Conservation (phyloP, 164 flowering plant genomes). For the Nelumbo lutea region DNA sequence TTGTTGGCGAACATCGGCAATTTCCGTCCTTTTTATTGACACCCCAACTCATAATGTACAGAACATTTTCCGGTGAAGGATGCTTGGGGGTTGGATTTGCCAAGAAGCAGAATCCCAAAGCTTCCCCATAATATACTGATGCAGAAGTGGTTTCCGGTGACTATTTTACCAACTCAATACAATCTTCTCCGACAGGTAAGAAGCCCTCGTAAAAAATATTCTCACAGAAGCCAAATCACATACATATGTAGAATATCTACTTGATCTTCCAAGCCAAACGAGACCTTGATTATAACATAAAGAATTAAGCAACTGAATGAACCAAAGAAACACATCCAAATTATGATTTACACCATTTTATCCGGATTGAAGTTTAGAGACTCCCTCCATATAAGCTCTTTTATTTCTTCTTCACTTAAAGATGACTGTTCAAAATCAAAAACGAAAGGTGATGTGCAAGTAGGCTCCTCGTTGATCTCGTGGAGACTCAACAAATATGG, state of each 20-base stretch:
- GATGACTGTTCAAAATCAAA: conserved; percentile 75
- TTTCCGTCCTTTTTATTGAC: neutral
- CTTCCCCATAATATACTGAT: neutral
- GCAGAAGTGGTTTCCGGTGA: neutral
- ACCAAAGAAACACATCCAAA: neutral
- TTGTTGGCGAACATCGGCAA: neutral
- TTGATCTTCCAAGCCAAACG: conserved; percentile 6
- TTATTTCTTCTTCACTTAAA: conserved; percentile 74
- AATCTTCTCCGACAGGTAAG: conserved; percentile 5
- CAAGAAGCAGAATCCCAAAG: conserved; percentile 7
- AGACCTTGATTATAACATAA: conserved; percentile 3
- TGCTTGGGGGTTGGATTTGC: conserved; percentile 3
- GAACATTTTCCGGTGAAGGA: too few species aligned
- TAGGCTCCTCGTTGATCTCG: conserved; percentile 90
- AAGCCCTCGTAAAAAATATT: conserved; percentile 18
- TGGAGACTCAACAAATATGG: conserved; percentile 72
- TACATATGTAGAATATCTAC: conserved; percentile 8
- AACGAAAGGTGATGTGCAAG: conserved; percentile 59
- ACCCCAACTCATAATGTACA: neutral
- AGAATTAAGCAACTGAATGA: conserved; percentile 1
- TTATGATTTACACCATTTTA: conserved; percentile 11
- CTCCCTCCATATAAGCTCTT: conserved; percentile 79
- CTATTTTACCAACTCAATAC: conserved; percentile 4
- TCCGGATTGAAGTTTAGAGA: conserved; percentile 59
- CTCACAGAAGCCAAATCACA: conserved; percentile 2